Percentiles rank a stretch among this genome's conserved stretches.
These are phyloP conservation scores for Penicillium daleae DNA, from an alignment of 495 filamentous ascomycete species.

Conservation along the genomic window DNA sequence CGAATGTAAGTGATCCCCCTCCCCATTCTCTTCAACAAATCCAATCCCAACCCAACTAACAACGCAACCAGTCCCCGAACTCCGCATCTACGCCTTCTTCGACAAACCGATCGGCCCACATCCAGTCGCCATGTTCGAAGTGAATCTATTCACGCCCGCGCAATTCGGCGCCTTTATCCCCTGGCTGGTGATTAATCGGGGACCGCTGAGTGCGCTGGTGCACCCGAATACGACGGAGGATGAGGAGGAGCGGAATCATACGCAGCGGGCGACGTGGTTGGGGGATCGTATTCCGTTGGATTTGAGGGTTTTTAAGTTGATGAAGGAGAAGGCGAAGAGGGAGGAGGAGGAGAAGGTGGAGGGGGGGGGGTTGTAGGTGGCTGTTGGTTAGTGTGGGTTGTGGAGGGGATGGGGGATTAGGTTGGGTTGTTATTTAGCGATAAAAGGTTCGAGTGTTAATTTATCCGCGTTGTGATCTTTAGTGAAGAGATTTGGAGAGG, in stretches of 20 bases:
- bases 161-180: slow-evolving; percentile 88
- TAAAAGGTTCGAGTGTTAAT: background rate
- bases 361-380: background rate
- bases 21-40: background rate
- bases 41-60: background rate
- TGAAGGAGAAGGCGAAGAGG: slow-evolving; percentile 36
- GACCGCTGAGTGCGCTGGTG: slow-evolving; percentile 76
- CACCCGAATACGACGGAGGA: slow-evolving; percentile 74
- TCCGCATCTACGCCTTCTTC: slow-evolving; percentile 79
- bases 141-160: slow-evolving; percentile 80
- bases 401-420: no score
- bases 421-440: no score
- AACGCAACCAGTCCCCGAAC: slow-evolving; percentile 71
- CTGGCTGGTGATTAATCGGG: slow-evolving; percentile 84
- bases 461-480: background rate
- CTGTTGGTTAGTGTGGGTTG: background rate
- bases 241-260: slow-evolving; percentile 69
- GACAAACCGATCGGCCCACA: slow-evolving; percentile 82
- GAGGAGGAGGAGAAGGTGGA: slow-evolving; percentile 19
- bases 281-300: slow-evolving; percentile 75
- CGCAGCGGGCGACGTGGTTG: slow-evolving; percentile 83
- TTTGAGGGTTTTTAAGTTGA: slow-evolving; percentile 59
- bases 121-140: slow-evolving; percentile 86
- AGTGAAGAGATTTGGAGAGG: background rate
- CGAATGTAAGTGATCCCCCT: slow-evolving; percentile 64